These are phyloP conservation scores for Alternaria arbusti DNA, from an alignment of 2,329 filamentous ascomycete species.

Conservation along the genomic window DNA sequence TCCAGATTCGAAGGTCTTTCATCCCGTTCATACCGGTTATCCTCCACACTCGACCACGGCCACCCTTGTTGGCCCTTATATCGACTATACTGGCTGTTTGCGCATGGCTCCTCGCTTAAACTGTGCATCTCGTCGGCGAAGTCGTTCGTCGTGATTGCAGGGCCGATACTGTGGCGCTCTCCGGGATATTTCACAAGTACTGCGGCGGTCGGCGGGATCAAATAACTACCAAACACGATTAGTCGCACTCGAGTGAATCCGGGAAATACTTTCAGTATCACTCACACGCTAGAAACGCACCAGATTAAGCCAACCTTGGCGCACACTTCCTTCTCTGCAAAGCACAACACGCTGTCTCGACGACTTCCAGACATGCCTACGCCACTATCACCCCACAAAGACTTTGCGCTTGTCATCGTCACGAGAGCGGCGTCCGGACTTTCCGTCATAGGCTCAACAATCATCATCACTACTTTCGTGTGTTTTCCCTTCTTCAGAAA, in stretches of 20 bases:
- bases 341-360: neutral
- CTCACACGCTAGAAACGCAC: neutral
- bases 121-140: neutral
- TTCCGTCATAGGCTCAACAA: constrained; percentile 72
- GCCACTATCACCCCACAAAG: constrained; percentile 19
- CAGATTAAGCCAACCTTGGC: neutral
- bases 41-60: neutral
- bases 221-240: neutral
- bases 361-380: constrained; percentile 10
- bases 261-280: neutral
- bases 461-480: constrained; percentile 75
- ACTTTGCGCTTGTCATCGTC: constrained; percentile 62
- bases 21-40: neutral
- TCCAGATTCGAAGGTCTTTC: neutral
- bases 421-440: constrained; percentile 74
- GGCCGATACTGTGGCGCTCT: neutral
- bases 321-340: neutral
- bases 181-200: neutral
- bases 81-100: neutral
- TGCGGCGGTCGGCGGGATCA: neutral
- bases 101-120: neutral
- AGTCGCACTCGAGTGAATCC: neutral
- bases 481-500: constrained; percentile 76
- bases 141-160: neutral
- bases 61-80: neutral